phyloP scores from a whole-genome alignment of 192 early-diverging fungal genomes.

The Backusella tarrabulga region DNA sequence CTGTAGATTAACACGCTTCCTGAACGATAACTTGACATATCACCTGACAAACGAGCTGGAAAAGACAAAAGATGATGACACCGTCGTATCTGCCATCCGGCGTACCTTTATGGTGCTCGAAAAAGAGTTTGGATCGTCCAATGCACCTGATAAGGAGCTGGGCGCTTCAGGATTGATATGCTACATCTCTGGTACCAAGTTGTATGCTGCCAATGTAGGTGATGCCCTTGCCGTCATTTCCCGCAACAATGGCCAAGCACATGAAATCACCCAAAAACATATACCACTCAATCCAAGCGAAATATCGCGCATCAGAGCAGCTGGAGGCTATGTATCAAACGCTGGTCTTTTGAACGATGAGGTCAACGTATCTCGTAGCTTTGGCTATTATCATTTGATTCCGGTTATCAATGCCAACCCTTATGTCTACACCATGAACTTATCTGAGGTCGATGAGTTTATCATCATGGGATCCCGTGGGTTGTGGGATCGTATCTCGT shows the following conservation, averaged over 20 bases:
- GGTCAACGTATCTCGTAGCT: constrained; percentile 72
- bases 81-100: constrained; percentile 67
- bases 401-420: constrained; percentile 85
- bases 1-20: constrained; percentile 54
- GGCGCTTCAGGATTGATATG: constrained; percentile 80
- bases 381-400: constrained; percentile 84
- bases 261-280: constrained; percentile 72
- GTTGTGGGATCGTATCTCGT: constrained; percentile 78
- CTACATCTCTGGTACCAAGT: constrained; percentile 72
- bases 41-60: constrained; percentile 75
- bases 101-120: constrained; percentile 82
- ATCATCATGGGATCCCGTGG: constrained; percentile 70
- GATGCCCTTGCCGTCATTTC: constrained; percentile 80
- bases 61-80: constrained; percentile 59
- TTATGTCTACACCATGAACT: constrained; percentile 63
- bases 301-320: constrained; percentile 68
- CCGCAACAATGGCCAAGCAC: constrained; percentile 57
- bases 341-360: constrained; percentile 73
- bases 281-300: constrained; percentile 70
- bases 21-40: constrained; percentile 68
- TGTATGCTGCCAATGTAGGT: constrained; percentile 87
- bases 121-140: constrained; percentile 62
- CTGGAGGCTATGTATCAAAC: constrained; percentile 80
- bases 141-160: constrained; percentile 11
- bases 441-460: constrained; percentile 82